These are phyloP conservation scores for Alnus glutinosa DNA, from an alignment of 306 rosid species.

Conservation along the genomic window DNA sequence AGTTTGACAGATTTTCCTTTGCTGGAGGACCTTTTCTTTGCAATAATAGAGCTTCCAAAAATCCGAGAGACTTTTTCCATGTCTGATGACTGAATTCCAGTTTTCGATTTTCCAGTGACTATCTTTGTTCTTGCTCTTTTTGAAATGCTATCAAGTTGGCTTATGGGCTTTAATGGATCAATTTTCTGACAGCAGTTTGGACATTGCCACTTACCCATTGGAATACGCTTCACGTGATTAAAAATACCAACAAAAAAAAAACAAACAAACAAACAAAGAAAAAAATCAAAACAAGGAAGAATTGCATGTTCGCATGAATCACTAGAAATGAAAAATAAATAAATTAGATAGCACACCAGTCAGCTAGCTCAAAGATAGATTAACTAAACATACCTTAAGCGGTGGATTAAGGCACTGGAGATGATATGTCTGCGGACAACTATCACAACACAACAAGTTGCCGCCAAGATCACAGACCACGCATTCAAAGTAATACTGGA, in stretches of 20 bases:
- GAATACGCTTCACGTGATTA: conserved; percentile 74
- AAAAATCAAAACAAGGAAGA: conserved; percentile 18
- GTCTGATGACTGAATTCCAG: conserved; percentile 58
- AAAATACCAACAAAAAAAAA: conserved; percentile 24
- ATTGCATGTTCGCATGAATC: not conserved
- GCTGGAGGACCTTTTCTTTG: conserved; percentile 80
- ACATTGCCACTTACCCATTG: conserved; percentile 96
- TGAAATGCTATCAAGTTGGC: conserved; percentile 66
- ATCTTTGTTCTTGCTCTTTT: conserved; percentile 90
- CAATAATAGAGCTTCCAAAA: conserved; percentile 74
- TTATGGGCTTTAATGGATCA: conserved; percentile 56
- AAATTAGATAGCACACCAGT: conserved; percentile 5
- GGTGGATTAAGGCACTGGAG: conserved; percentile 95
- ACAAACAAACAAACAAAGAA: not conserved
- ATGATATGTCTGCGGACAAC: conserved; percentile 97
- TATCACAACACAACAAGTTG: conserved; percentile 95
- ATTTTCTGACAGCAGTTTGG: conserved; percentile 76
- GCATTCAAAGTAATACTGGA: conserved; percentile 91
- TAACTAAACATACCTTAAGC: conserved; percentile 74
- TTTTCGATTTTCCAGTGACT: conserved; percentile 53
- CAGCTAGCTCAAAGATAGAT: conserved; percentile 7
- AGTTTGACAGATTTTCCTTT: conserved; percentile 64
- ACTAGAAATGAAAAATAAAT: conserved; percentile 20
- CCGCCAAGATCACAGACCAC: conserved; percentile 97
- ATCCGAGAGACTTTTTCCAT: conserved; percentile 66